Base-by-base conservation (phyloP, 805 yeast genomes). In the Ogataea dorogensis region DNA sequence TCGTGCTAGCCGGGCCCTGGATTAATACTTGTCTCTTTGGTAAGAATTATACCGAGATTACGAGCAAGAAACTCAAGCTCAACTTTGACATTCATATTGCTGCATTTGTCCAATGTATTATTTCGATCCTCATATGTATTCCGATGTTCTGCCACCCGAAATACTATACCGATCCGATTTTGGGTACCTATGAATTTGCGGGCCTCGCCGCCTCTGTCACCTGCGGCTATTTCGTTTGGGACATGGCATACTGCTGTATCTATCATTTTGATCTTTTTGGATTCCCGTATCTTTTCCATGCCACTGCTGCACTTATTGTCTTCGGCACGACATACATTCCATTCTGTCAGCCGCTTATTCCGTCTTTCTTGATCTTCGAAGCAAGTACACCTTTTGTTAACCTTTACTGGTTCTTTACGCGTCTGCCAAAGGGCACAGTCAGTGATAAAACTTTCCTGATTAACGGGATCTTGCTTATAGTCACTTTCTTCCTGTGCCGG, bases 371-470 rank as follows among this genome's bases (percentile, higher is more conserved):
- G 50, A 58, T 85, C 32, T 93, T 84, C 61, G 98, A 93, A 63
- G 71, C 85, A 25, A 82, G 95, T 30, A 86, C 97, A 2, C 98
- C 98, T 7, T 93, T 93, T 63, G 96, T 93, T 44, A 94, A 93
- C 61, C 59, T 86, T 56, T 86, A 93, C 60, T 93, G 97, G 96
- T 89, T 82, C 60, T 79, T 87, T 21, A 72, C 83, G 20, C 81
- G 85, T 50, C 67, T 88, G 12, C 93, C 95, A 1, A 70, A 70
- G 1, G 85, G 83, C 3, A 60, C 77, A 3, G 68, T 86, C 33
- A 79, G 84, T 26, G 68, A 67, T 16, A 67, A 54, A 44, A 37
- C 76, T 8, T 73, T 78, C 33, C 54, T 75, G 11, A 50, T 81
- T 48, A 93, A 93, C 58, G 98, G 98, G 0, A 34, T 87, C 7